Evolutionary conservation across 2,329 filamentous ascomycete genomes (phyloP).

Genomic region (Pezicula neosporulosa): DNA sequence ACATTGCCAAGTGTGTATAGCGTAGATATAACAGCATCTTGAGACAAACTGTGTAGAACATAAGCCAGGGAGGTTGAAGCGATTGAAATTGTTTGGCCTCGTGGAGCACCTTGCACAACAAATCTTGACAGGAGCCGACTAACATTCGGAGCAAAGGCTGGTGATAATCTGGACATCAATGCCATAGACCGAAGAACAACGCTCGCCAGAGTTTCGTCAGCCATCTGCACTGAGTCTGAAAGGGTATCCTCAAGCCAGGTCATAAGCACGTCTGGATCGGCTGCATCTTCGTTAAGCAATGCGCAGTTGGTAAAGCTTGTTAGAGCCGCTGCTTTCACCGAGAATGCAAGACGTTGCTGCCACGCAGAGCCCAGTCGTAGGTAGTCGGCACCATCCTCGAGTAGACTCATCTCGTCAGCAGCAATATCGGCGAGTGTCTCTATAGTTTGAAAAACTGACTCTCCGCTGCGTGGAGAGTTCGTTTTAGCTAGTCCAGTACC

Average conservation of each 20-base stretch:
- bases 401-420: constrained; percentile 75
- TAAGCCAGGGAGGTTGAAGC: constrained; percentile 84
- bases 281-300: constrained; percentile 75
- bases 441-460: constrained; percentile 53
- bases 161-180: constrained; percentile 72
- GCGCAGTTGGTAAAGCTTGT: constrained; percentile 84
- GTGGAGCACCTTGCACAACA: constrained; percentile 78
- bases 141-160: constrained; percentile 68
- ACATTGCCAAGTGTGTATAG: constrained; percentile 96
- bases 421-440: constrained; percentile 69
- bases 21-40: constrained; percentile 91
- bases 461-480: constrained; percentile 34
- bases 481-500: constrained; percentile 37
- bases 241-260: constrained; percentile 83
- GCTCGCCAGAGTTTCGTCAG: constrained; percentile 71
- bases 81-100: constrained; percentile 64
- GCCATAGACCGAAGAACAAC: constrained; percentile 80
- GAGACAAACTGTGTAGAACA: constrained; percentile 76
- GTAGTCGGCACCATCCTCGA: constrained; percentile 90
- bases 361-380: constrained; percentile 79
- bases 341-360: constrained; percentile 82
- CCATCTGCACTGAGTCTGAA: constrained; percentile 76
- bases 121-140: constrained; percentile 80
- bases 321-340: constrained; percentile 79
- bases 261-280: constrained; percentile 75